Evolutionary conservation across 164 flowering plant genomes (phyloP), one percentile per base, ranked within the genome.

Genomic region (Stephania japonica): DNA sequence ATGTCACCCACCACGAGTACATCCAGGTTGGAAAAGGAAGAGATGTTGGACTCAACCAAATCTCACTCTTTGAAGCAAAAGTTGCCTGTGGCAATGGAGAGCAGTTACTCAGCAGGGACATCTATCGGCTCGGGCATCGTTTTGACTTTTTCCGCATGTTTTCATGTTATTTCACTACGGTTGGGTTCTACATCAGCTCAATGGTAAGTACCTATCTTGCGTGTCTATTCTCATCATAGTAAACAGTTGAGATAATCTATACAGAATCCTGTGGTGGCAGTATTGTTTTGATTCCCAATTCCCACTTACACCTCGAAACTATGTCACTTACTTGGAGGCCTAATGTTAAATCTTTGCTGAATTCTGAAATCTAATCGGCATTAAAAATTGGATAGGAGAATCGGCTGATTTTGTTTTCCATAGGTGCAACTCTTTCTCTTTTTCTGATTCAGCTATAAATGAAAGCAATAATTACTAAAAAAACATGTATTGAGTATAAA

Each of bases 51-150:
- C 89, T 93, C 61, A 96, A 91, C 78, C 99, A 96, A 85, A 93
- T 96, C 47, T 93, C 99, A 27, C 92, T 93, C 7, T 96, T 96
- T 79, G 99, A 96, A 82, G 97, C 99, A 77, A 96, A 96, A 83
- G 97, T 96, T 50, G 99, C 99, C 2, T 88, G 94, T 79, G 99
- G 99, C 65, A 96, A 96, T 81, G 98, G 99, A 47, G 99, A 96
- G 83, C 99, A 96, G 88, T 85, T 84, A 59, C 91, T 96, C 44
- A 96, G 99, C 84, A 81, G 98, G 77, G 99, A 96, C 72, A 82
- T 96, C 71, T 96, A 96, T 75, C 86, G 97, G 53, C 70, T 96
- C 65, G 98, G 99, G 7, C 99, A 92, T 77, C 92, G 98, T 24
- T 96, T 96, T 77, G 99, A 96, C 86, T 87, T 96, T 80, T 96